Evolutionary conservation across 2,329 filamentous ascomycete genomes (phyloP).

Genomic region (Aspergillus sp.): DNA sequence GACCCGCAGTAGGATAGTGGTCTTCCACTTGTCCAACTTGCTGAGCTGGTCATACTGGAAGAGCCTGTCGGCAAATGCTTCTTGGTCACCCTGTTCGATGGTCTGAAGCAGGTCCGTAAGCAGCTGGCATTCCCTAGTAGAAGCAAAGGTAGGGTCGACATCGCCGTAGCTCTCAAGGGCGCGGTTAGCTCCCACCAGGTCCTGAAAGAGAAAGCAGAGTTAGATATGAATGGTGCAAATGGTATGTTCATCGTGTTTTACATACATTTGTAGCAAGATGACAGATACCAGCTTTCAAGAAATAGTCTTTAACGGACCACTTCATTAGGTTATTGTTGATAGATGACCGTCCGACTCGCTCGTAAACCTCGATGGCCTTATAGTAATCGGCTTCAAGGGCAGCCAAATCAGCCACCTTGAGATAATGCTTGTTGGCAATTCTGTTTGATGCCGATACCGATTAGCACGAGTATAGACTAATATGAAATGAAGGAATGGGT

Average conservation of each 20-base stretch:
- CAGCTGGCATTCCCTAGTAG: slow-evolving; percentile 76
- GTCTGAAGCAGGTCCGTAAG: slow-evolving; percentile 71
- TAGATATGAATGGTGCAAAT: slow-evolving; percentile 1
- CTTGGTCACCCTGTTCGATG: slow-evolving; percentile 72
- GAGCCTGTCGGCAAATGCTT: slow-evolving; percentile 77
- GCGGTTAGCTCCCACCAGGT: slow-evolving; percentile 72
- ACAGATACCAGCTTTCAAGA: slow-evolving; percentile 90
- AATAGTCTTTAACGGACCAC: slow-evolving; percentile 92
- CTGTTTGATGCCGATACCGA: slow-evolving; percentile 36
- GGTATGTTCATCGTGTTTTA: background rate
- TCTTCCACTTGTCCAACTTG: slow-evolving; percentile 98
- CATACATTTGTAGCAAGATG: slow-evolving; percentile 62
- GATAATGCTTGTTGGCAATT: slow-evolving; percentile 86
- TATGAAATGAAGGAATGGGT: background rate
- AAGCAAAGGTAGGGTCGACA: slow-evolving; percentile 69
- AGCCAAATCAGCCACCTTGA: slow-evolving; percentile 85
- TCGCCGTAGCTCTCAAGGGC: slow-evolving; percentile 80
- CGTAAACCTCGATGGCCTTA: slow-evolving; percentile 75
- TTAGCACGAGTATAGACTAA: too few relatives aligned
- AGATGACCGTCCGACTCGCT: slow-evolving; percentile 72
- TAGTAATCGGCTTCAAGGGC: slow-evolving; percentile 80
- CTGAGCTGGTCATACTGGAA: slow-evolving; percentile 89
- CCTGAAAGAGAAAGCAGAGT: slow-evolving; percentile 34
- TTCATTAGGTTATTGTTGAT: slow-evolving; percentile 90
- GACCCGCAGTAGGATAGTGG: slow-evolving; percentile 71